phyloP scores from a whole-genome alignment of 495 filamentous ascomycete species.

The Xylaria acuta region DNA sequence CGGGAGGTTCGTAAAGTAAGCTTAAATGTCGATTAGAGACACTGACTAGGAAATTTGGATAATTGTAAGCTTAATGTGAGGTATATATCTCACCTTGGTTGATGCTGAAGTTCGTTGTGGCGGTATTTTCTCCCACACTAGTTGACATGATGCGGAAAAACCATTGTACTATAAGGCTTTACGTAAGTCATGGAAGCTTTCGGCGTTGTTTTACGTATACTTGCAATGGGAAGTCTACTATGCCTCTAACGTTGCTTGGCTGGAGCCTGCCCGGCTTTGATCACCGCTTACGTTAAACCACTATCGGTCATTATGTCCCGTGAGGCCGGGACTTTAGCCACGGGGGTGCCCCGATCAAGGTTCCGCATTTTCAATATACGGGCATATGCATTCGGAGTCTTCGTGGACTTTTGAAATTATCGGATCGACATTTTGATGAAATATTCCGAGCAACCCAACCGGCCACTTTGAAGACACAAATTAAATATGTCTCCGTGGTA shows the following conservation, averaged over 20 bases:
- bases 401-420: not conserved
- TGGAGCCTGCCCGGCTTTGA: not conserved
- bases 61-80: not conserved
- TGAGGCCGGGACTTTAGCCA: slow-evolving; percentile 19
- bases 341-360: not conserved
- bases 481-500: slow-evolving; percentile 25
- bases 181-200: not conserved
- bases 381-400: slow-evolving; percentile 9
- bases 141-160: not conserved
- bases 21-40: not conserved
- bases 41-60: not conserved
- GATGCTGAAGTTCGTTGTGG: not conserved
- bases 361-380: slow-evolving; percentile 3
- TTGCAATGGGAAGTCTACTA: not conserved
- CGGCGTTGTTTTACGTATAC: not conserved
- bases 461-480: slow-evolving; percentile 6
- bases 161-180: too few relatives aligned
- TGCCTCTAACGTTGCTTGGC: slow-evolving; percentile 3
- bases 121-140: not conserved
- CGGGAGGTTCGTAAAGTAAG: not conserved
- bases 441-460: not conserved
- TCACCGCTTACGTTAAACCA: not conserved
- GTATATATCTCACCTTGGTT: not conserved
- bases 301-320: slow-evolving; percentile 17
- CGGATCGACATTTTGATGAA: not conserved